Percentiles rank a stretch among this genome's conserved stretches.
Evolutionary conservation across 176 grass and related monocot species (phyloP).

Genomic region (Bolboschoenus planiculmis): DNA sequence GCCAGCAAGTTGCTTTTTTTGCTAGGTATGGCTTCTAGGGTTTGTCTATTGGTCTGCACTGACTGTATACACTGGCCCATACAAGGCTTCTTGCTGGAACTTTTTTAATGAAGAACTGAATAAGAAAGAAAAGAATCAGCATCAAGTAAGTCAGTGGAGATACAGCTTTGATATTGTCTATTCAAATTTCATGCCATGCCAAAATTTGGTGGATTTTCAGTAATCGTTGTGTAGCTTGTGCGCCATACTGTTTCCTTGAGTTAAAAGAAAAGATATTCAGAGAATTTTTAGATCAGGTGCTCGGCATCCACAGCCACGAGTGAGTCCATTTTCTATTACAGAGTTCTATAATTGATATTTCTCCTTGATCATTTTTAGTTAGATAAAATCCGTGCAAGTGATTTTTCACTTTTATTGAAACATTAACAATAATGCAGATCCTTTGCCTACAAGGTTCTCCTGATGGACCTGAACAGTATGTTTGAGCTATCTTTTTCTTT

Average conservation of each 20-base stretch:
- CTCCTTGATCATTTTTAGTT: slow-evolving; percentile 13
- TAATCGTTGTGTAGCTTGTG: neutral
- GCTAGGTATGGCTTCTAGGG: neutral
- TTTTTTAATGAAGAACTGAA: neutral
- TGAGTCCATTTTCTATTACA: slow-evolving; percentile 30
- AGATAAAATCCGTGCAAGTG: slow-evolving; percentile 5
- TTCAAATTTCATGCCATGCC: neutral
- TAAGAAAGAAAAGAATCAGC: neutral
- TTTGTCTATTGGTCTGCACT: neutral
- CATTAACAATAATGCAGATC: slow-evolving; percentile 57
- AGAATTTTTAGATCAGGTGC: slow-evolving; percentile 71
- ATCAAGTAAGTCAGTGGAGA: neutral
- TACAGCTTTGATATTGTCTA: neutral
- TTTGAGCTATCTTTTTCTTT: neutral
- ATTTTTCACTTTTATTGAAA: slow-evolving; percentile 6
- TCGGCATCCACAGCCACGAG: slow-evolving; percentile 78
- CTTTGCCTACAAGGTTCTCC: slow-evolving; percentile 89
- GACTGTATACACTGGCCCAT: neutral
- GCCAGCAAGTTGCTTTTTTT: neutral
- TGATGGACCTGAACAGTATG: slow-evolving; percentile 98
- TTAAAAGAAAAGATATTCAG: slow-evolving; percentile 65
- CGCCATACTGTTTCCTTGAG: slow-evolving; percentile 22
- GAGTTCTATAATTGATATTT: neutral
- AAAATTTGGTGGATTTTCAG: slow-evolving; percentile 6
- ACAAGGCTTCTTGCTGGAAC: neutral